A percentile compares a stretch with the other conserved stretches of the same genome.
Evolutionary conservation across 2,329 filamentous ascomycete species (phyloP).

Genomic region (Phialophora tarda): DNA sequence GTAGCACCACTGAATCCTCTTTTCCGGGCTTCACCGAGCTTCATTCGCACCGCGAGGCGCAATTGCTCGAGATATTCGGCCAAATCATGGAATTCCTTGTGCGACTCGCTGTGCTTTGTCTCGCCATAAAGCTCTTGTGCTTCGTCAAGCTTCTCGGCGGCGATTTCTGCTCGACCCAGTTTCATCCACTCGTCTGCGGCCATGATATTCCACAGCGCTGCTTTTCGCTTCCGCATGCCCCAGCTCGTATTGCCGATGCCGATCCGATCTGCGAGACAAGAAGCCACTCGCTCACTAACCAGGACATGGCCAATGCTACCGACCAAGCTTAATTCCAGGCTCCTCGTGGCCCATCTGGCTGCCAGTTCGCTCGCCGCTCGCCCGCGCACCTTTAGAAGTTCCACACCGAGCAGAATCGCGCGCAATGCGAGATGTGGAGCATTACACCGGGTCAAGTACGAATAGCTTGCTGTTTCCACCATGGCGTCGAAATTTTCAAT

Average conservation of each 20-base stretch:
- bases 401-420: slow-evolving; percentile 74
- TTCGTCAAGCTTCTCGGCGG: slow-evolving; percentile 76
- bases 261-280: slow-evolving; percentile 78
- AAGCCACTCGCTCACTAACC: slow-evolving; percentile 81
- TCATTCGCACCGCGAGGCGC: slow-evolving; percentile 52
- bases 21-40: slow-evolving; percentile 46
- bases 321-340: slow-evolving; percentile 78
- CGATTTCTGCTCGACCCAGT: slow-evolving; percentile 76
- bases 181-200: slow-evolving; percentile 83
- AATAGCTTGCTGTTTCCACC: slow-evolving; percentile 89
- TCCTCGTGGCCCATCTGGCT: slow-evolving; percentile 78
- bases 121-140: slow-evolving; percentile 63
- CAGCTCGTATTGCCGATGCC: slow-evolving; percentile 69
- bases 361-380: slow-evolving; percentile 83
- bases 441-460: slow-evolving; percentile 83
- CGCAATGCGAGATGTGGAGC: slow-evolving; percentile 81
- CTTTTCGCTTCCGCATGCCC: slow-evolving; percentile 79
- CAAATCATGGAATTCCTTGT: slow-evolving; percentile 60
- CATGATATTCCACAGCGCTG: slow-evolving; percentile 85
- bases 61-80: slow-evolving; percentile 53
- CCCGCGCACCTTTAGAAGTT: slow-evolving; percentile 80
- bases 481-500: slow-evolving; percentile 82
- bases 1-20: slow-evolving; percentile 36
- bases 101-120: slow-evolving; percentile 47
- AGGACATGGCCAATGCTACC: slow-evolving; percentile 73